These are phyloP conservation scores for Camellia lanceoleosa DNA, from an alignment of 148 eudicot species.

Conservation along the genomic window DNA sequence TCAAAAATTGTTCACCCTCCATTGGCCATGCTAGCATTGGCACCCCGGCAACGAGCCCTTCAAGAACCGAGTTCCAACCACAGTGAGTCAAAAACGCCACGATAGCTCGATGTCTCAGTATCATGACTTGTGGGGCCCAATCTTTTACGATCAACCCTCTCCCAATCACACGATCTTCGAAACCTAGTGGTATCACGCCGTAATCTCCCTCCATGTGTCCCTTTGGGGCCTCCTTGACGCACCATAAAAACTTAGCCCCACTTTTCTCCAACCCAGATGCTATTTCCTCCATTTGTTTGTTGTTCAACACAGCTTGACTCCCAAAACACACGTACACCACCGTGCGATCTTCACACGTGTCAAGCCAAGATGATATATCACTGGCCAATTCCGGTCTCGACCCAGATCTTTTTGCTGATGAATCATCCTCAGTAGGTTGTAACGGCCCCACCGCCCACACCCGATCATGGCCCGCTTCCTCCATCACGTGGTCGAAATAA, in stretches of 20 bases:
- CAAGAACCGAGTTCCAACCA: constrained; percentile 75
- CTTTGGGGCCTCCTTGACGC: constrained; percentile 27
- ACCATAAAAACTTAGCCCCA: constrained; percentile 54
- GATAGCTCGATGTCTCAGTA: constrained; percentile 53
- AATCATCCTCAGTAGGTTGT: background rate
- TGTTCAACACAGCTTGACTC: constrained; percentile 45
- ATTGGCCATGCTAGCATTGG: constrained; percentile 71
- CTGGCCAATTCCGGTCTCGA: background rate
- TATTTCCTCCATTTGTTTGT: constrained; percentile 47
- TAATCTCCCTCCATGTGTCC: constrained; percentile 18
- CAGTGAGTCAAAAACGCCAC: constrained; percentile 67
- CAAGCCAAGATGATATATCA: constrained; percentile 49
- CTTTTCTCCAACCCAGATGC: constrained; percentile 49
- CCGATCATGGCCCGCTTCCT: constrained; percentile 25
- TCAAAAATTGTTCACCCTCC: constrained; percentile 64
- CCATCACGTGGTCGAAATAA: constrained; percentile 30
- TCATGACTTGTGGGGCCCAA: constrained; percentile 62
- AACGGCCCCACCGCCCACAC: constrained; percentile 52
- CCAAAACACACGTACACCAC: constrained; percentile 69
- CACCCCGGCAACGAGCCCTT: constrained; percentile 52
- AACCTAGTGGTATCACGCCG: constrained; percentile 29
- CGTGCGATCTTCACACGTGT: constrained; percentile 41
- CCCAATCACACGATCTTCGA: constrained; percentile 33
- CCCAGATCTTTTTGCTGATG: background rate
- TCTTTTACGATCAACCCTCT: constrained; percentile 41